Evolutionary conservation across 1,284 basidiomycete species (phyloP).

Genomic region (Heterobasidion annosum): DNA sequence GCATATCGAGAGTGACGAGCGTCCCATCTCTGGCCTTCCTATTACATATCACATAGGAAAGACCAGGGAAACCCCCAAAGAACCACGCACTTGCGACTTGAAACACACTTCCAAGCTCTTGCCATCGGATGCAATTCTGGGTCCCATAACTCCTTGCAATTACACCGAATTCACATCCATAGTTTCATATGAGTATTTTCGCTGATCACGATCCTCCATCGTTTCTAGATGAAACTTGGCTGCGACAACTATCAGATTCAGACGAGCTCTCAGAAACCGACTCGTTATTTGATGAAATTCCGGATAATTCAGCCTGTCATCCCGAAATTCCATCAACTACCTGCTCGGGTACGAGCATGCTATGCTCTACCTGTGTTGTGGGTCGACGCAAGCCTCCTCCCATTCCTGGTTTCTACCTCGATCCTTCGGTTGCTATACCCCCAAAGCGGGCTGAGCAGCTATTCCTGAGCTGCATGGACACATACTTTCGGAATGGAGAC

Average conservation of each 20-base stretch:
- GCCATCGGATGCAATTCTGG: too few species aligned
- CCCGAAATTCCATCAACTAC: too few species aligned
- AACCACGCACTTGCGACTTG: too few species aligned
- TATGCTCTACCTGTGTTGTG: background rate
- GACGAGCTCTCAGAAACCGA: background rate
- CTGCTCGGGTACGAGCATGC: too few species aligned
- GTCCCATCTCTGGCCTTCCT: too few species aligned
- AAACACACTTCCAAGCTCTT: too few species aligned
- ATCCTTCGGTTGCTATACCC: slow-evolving; percentile 42
- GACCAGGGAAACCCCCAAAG: too few species aligned
- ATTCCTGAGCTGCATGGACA: slow-evolving; percentile 41
- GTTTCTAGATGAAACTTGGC: background rate
- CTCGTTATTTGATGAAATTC: background rate
- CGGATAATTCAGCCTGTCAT: background rate
- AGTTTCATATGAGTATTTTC: too few species aligned
- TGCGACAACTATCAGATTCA: background rate
- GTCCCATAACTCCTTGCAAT: too few species aligned
- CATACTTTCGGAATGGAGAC: slow-evolving; percentile 42
- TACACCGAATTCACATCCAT: too few species aligned
- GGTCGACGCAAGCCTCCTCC: slow-evolving; percentile 31
- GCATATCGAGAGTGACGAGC: too few species aligned
- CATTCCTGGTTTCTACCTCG: slow-evolving; percentile 58
- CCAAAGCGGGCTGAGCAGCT: slow-evolving; percentile 38
- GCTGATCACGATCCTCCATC: background rate
- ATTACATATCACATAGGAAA: too few species aligned